Conservation (phyloP, 164 flowering plant genomes). For the Aristolochia fimbriata region DNA sequence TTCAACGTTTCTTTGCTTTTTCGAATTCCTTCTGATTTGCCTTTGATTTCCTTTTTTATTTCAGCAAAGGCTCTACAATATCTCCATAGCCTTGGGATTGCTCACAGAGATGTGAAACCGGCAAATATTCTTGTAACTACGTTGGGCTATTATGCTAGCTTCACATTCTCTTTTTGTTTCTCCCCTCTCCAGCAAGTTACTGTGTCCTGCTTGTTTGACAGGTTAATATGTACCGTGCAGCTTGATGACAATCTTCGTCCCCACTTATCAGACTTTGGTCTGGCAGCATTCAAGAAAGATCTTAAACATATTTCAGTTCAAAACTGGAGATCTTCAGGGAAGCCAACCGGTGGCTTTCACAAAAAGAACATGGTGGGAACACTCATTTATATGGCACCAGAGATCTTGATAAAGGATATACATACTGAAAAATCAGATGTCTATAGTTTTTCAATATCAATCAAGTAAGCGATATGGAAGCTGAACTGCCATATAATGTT, state of each 20-base stretch:
- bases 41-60: constrained; percentile 1
- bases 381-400: constrained; percentile 95
- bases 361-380: constrained; percentile 96
- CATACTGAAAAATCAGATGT: constrained; percentile 91
- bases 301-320: constrained; percentile 44
- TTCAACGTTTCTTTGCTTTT: no score
- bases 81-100: constrained; percentile 77
- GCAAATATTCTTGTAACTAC: constrained; percentile 79
- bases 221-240: constrained; percentile 30
- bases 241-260: constrained; percentile 58
- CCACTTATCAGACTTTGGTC: constrained; percentile 83
- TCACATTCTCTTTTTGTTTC: background rate
- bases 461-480: constrained; percentile 51
- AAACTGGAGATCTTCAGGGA: constrained; percentile 88
- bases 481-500: no score
- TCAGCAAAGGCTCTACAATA: constrained; percentile 82
- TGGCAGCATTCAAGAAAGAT: constrained; percentile 69
- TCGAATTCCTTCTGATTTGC: background rate
- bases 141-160: constrained; percentile 7
- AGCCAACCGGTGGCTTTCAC: constrained; percentile 97
- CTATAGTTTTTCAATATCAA: constrained; percentile 74
- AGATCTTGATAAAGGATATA: constrained; percentile 64
- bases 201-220: background rate
- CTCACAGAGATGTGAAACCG: constrained; percentile 95
- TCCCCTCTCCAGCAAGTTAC: background rate